These are phyloP conservation scores for Ceratocystiopsis minuta DNA, from an alignment of 2,329 filamentous ascomycete genomes.

Conservation along the genomic window DNA sequence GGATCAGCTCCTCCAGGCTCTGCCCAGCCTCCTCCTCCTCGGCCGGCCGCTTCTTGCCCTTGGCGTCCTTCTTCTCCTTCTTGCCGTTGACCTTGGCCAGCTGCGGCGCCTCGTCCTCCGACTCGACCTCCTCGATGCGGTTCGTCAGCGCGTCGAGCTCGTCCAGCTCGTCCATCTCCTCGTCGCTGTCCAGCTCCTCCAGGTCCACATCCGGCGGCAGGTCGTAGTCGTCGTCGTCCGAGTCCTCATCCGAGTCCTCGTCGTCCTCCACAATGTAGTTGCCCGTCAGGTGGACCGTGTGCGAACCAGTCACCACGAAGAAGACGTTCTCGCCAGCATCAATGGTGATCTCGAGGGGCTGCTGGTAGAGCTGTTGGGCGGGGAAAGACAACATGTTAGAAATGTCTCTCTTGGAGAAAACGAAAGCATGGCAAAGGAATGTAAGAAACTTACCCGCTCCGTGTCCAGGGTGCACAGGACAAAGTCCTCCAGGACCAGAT, in stretches of 20 bases:
- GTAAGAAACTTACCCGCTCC: conserved; percentile 50
- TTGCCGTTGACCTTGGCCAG: conserved; percentile 31
- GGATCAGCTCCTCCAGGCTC: conserved; percentile 67
- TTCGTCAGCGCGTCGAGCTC: conserved; percentile 47
- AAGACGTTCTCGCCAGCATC: conserved; percentile 76
- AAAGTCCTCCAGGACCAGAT: conserved; percentile 63
- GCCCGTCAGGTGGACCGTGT: conserved; percentile 81
- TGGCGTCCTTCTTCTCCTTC: conserved; percentile 14
- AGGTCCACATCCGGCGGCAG: conserved; percentile 63
- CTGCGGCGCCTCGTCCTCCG: conserved; percentile 54
- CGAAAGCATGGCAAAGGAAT: background rate
- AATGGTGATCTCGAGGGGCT: conserved; percentile 83
- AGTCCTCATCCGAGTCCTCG: conserved; percentile 42
- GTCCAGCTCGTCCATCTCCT: conserved; percentile 61
- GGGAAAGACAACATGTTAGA: background rate
- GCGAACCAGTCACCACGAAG: conserved; percentile 80
- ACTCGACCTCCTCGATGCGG: conserved; percentile 67
- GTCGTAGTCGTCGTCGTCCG: conserved; percentile 52
- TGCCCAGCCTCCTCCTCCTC: conserved; percentile 48
- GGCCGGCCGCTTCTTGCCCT: conserved; percentile 83
- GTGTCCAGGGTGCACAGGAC: conserved; percentile 94
- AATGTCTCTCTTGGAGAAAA: background rate
- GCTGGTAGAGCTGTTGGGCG: conserved; percentile 63
- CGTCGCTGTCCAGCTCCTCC: conserved; percentile 52
- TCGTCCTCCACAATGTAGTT: conserved; percentile 77